Conservation (phyloP, 768 basidiomycete genomes). For the Suillus paluster region DNA sequence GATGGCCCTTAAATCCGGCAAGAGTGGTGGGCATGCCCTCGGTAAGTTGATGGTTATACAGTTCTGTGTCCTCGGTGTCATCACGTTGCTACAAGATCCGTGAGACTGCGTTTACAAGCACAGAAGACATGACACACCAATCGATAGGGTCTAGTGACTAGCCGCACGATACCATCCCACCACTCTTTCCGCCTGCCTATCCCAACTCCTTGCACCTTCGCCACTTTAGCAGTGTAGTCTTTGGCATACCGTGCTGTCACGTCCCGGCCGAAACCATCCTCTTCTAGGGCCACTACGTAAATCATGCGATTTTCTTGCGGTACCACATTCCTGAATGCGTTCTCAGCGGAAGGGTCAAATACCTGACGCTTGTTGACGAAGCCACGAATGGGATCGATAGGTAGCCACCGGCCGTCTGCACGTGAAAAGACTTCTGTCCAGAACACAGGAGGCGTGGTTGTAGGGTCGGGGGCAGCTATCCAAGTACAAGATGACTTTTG, state of each 20-base stretch:
- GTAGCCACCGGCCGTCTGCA: slow-evolving; percentile 89
- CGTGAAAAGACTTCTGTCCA: slow-evolving; percentile 98
- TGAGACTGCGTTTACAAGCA: slow-evolving; percentile 12
- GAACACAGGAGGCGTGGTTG: slow-evolving; percentile 79
- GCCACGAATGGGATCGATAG: slow-evolving; percentile 86
- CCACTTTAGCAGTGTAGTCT: slow-evolving; percentile 77
- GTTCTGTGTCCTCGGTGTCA: slow-evolving; percentile 90
- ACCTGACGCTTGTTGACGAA: slow-evolving; percentile 79
- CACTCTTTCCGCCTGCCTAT: slow-evolving; percentile 69
- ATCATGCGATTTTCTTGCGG: slow-evolving; percentile 80
- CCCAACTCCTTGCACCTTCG: slow-evolving; percentile 74
- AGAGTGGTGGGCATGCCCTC: slow-evolving; percentile 95
- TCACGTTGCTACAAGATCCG: slow-evolving; percentile 74
- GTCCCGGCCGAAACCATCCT: slow-evolving; percentile 91
- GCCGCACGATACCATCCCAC: slow-evolving; percentile 77
- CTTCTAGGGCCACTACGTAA: slow-evolving; percentile 94
- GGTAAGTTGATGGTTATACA: slow-evolving; percentile 72
- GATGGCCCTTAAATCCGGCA: slow-evolving; percentile 94
- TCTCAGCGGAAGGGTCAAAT: slow-evolving; percentile 68
- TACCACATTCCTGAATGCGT: slow-evolving; percentile 17
- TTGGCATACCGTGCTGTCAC: slow-evolving; percentile 89
- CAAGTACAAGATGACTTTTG: slow-evolving; percentile 18
- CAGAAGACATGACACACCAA: slow-evolving; percentile 56
- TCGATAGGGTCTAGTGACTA: slow-evolving; percentile 76
- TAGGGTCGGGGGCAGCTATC: slow-evolving; percentile 50